Conservation (phyloP, 225 moss, liverwort and hornwort genomes). For the Pleurozium schreberi region DNA sequence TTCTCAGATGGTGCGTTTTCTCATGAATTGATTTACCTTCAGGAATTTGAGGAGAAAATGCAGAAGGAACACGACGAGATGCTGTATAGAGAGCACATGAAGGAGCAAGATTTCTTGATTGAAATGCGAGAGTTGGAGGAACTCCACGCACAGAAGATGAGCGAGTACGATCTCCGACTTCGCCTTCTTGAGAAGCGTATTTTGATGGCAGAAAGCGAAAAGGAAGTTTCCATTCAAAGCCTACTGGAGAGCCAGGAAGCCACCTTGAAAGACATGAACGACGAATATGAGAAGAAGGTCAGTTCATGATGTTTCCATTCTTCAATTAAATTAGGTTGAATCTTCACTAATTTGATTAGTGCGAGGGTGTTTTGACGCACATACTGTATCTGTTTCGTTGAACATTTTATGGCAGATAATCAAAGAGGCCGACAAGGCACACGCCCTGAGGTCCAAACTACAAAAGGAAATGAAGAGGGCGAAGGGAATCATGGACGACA, state of each 20-base stretch:
- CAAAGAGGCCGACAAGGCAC: slow-evolving; percentile 52
- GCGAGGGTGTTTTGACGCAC: background rate
- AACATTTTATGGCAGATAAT: slow-evolving; percentile 24
- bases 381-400: background rate
- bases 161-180: slow-evolving; percentile 38
- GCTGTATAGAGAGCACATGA: slow-evolving; percentile 40
- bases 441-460: slow-evolving; percentile 37
- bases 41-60: slow-evolving; percentile 20
- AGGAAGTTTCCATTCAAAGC: slow-evolving; percentile 52
- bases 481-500: slow-evolving; percentile 44
- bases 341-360: background rate
- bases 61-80: slow-evolving; percentile 53
- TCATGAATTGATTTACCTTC: background rate
- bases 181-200: slow-evolving; percentile 49
- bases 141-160: slow-evolving; percentile 6
- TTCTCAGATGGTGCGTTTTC: background rate
- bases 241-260: slow-evolving; percentile 45
- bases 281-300: slow-evolving; percentile 57
- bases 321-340: background rate
- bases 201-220: slow-evolving; percentile 42
- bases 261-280: slow-evolving; percentile 47
- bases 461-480: slow-evolving; percentile 29
- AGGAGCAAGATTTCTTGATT: slow-evolving; percentile 51
- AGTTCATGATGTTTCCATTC: background rate
- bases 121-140: slow-evolving; percentile 52